Percentiles rank a stretch among this genome's conserved stretches.
Evolutionary conservation across 164 flowering plant species (phyloP).

Genomic region (Echeveria elegans): DNA sequence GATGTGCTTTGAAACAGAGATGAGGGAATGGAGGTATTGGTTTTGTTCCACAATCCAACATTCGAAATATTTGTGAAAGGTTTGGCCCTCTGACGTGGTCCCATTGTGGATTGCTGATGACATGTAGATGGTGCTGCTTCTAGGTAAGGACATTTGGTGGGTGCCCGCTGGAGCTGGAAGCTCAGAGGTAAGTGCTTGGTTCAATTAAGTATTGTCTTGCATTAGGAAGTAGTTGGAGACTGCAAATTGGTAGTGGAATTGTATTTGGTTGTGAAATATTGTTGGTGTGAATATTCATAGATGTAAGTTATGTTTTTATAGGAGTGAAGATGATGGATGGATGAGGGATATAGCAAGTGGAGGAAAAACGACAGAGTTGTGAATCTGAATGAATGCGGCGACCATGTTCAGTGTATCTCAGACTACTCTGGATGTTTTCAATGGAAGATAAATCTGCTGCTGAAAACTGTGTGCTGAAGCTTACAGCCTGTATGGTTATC

Average conservation of each 20-base stretch:
- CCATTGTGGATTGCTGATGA: slow-evolving; percentile 5
- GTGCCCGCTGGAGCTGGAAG: background rate
- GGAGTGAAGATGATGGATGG: background rate
- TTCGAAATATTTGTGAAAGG: slow-evolving; percentile 24
- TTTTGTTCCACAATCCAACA: slow-evolving; percentile 27
- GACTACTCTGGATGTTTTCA: background rate
- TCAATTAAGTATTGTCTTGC: background rate
- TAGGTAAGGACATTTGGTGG: background rate
- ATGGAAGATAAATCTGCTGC: background rate
- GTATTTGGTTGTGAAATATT: background rate
- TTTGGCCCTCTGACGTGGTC: slow-evolving; percentile 10
- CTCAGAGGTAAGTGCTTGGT: background rate
- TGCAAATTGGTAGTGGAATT: background rate
- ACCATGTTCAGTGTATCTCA: background rate
- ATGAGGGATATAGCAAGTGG: background rate
- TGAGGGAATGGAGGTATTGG: slow-evolving; percentile 25
- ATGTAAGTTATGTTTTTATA: background rate
- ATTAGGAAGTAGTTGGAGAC: background rate
- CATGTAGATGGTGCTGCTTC: slow-evolving; percentile 5
- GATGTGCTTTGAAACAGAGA: slow-evolving; percentile 17
- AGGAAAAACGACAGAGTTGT: background rate
- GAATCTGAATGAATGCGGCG: background rate
- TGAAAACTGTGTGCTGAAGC: background rate
- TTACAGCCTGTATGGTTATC: background rate
- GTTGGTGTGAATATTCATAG: background rate